Base-by-base conservation (phyloP, 495 filamentous ascomycete genomes). In the Hyphodiscus hymeniophilus region DNA sequence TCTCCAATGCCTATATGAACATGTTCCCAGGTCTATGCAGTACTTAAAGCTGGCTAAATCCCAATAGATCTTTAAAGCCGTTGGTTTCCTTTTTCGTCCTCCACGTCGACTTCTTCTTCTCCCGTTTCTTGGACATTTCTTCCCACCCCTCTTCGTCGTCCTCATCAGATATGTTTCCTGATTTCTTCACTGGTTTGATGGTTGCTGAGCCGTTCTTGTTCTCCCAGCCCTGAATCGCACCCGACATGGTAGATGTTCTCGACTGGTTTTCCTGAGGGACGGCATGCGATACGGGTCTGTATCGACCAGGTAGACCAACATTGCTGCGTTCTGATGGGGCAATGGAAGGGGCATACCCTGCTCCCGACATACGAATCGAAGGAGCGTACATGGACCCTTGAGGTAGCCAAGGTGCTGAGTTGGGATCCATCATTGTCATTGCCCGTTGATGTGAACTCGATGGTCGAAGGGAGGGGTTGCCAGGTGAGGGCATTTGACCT, bases 241-340 rank as follows among this genome's bases (percentile, higher is more conserved):
- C 72, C 1, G 80, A 76, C 45, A 66, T 61, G 17, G 68, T 75
- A 8, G 72, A 68, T 6, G 74, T 69, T 54, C 78, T 68, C 7
- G 59, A 58, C 35, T 64, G 51, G 47, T 63, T 70, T 50, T 57
- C 59, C 18, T 48, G 60, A 34, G 57, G 54, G 23, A 70, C 65
- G 31, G 64, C 53, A 47, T 77, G 73, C 23, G 87, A 90, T 0
- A 98, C 89, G 0, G 94, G 90, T 12, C 94, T 80, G 65, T 98
- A 98, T n/a, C 92, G 81, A 30, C 87, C 80, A 20, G 91, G 86
- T 40, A 91, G 68, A 2, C 92, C 94, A 47, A 96, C 74, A 61
- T 89, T 97, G 66, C 87, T 95, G 41, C 92, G 82, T 66, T 98
- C 92, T 1, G 86, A 94, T 3, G 92, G 94, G 3, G 92, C 90